Evolutionary conservation across 176 grass and related monocot species (phyloP).

Genomic region (Tillandsia leiboldiana): DNA sequence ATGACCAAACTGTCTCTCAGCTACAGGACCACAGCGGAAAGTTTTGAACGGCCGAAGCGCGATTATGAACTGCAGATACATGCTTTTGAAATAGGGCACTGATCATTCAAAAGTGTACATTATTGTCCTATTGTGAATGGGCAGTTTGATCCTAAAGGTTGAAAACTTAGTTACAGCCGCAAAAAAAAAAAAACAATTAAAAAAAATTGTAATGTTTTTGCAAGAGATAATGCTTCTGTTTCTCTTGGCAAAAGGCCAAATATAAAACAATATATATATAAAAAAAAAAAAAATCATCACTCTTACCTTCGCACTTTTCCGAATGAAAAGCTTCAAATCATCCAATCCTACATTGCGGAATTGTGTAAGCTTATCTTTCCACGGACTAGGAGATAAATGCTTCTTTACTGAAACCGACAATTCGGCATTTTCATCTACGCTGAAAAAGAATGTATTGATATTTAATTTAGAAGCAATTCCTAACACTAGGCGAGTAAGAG

Average conservation of each 20-base stretch:
- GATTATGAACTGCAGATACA: no score
- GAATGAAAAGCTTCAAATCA: slow-evolving; percentile 73
- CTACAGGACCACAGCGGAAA: no score
- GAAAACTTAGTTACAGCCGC: no score
- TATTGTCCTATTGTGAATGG: no score
- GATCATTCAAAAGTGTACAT: no score
- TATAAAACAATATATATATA: background rate
- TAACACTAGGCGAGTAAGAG: background rate
- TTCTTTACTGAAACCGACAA: slow-evolving; percentile 61
- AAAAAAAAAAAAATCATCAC: background rate
- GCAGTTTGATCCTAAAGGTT: no score
- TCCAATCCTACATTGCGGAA: slow-evolving; percentile 42
- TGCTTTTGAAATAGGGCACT: no score
- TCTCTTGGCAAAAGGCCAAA: slow-evolving; percentile 1
- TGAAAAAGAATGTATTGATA: slow-evolving; percentile 33
- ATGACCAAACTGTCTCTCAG: no score
- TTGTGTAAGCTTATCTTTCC: slow-evolving; percentile 65
- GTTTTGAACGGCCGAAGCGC: no score
- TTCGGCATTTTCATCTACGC: slow-evolving; percentile 50
- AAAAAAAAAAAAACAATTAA: no score
- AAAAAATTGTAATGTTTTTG: no score
- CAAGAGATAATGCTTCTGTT: background rate
- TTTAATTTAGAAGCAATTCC: background rate
- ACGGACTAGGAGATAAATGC: slow-evolving; percentile 66
- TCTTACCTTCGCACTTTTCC: slow-evolving; percentile 65